Percentiles rank a stretch among this genome's conserved stretches.
These are phyloP conservation scores for Dunaliella primolecta DNA, from an alignment of 139 green algal genomes.

Conservation along the genomic window DNA sequence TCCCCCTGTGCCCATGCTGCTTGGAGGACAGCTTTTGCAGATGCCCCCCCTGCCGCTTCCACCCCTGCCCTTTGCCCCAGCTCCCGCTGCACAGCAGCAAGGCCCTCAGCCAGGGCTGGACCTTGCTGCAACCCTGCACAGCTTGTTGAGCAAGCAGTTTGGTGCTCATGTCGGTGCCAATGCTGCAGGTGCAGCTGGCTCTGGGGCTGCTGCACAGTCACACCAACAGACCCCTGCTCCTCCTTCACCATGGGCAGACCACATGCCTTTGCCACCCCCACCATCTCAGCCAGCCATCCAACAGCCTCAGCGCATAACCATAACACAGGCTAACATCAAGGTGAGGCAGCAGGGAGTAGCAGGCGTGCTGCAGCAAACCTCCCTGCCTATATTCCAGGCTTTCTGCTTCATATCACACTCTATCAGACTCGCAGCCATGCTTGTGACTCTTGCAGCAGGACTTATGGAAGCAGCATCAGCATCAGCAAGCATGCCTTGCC, in stretches of 20 bases:
- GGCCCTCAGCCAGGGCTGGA: neutral
- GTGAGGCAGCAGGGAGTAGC: neutral
- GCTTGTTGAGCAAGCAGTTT: constrained; percentile 3
- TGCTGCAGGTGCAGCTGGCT: neutral
- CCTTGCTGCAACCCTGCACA: neutral
- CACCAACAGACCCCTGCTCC: neutral
- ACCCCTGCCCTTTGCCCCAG: neutral
- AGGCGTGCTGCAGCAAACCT: no score
- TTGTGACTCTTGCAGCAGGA: no score
- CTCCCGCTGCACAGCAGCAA: neutral
- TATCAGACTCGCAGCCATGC: no score
- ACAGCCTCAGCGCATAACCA: neutral
- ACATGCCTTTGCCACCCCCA: neutral
- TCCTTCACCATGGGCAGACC: no score
- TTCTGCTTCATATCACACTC: no score
- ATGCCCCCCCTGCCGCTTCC: neutral
- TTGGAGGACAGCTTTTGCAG: neutral
- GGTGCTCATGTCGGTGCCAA: neutral
- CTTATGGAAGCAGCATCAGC: no score
- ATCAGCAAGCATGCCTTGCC: no score
- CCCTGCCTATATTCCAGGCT: no score
- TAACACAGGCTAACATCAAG: neutral
- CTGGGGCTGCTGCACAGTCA: neutral
- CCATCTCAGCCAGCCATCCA: neutral
- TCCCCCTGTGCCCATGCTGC: neutral